phyloP scores from a whole-genome alignment of 257 asterid genomes.

The Datura wrightii region DNA sequence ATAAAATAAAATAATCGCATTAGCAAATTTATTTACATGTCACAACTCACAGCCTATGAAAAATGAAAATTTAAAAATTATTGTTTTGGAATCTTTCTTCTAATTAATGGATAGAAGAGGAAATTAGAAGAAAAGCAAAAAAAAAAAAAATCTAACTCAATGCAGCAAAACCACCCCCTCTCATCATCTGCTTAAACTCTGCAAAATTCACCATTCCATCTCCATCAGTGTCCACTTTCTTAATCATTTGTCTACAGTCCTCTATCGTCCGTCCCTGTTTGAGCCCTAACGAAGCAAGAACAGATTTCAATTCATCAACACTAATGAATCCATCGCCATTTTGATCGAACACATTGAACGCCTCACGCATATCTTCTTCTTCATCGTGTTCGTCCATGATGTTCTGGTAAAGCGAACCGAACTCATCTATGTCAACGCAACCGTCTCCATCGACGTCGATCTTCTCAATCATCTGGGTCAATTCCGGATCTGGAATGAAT shows the following conservation, averaged over 20 bases:
- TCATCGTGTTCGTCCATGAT: slow-evolving; percentile 61
- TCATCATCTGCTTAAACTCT: slow-evolving; percentile 78
- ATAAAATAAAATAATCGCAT: no score
- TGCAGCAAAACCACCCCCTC: slow-evolving; percentile 63
- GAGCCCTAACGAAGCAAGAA: slow-evolving; percentile 57
- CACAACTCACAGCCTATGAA: no score
- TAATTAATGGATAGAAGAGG: no score
- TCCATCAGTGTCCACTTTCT: slow-evolving; percentile 64
- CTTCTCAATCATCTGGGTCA: slow-evolving; percentile 52
- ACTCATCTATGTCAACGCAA: slow-evolving; percentile 63
- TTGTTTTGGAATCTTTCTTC: no score
- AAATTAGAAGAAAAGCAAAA: no score
- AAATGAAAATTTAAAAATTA: no score
- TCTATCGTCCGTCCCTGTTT: slow-evolving; percentile 59
- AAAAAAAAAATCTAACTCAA: slow-evolving; percentile 23
- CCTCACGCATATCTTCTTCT: slow-evolving; percentile 65
- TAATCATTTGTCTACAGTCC: slow-evolving; percentile 70
- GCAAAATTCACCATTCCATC: slow-evolving; percentile 62
- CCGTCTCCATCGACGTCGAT: slow-evolving; percentile 62
- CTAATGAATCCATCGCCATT: slow-evolving; percentile 67
- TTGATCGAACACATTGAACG: slow-evolving; percentile 66
- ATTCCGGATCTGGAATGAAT: slow-evolving; percentile 55
- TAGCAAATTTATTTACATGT: no score
- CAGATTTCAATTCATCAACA: slow-evolving; percentile 62
- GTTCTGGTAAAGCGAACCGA: slow-evolving; percentile 49